Conservation (phyloP, 169 alveolate species). For the Cytauxzoon felis region DNA sequence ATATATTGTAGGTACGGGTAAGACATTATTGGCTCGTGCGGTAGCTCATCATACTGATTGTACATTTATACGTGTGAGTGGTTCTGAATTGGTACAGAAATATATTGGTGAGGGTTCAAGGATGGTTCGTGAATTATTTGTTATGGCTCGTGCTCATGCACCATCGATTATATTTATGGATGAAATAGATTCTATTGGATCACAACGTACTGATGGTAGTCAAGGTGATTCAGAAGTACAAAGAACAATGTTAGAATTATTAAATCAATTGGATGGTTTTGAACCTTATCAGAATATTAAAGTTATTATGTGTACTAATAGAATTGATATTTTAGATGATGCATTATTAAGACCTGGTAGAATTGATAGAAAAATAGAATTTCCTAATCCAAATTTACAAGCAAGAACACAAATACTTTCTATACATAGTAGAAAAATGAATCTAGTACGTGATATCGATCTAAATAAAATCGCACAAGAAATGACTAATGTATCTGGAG, state of each 20-base stretch:
- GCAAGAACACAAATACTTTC: constrained; percentile 93
- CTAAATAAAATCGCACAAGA: constrained; percentile 89
- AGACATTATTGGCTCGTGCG: constrained; percentile 97
- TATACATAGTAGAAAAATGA: constrained; percentile 96
- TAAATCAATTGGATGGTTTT: constrained; percentile 99
- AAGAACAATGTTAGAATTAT: constrained; percentile 87
- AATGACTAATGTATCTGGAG: constrained; percentile 97
- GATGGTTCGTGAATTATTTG: constrained; percentile 96
- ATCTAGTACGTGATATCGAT: constrained; percentile 95
- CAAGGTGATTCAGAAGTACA: constrained; percentile 95
- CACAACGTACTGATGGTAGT: constrained; percentile 83
- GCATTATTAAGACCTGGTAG: constrained; percentile 98
- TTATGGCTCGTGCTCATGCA: constrained; percentile 95
- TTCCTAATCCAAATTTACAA: constrained; percentile 89
- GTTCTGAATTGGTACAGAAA: constrained; percentile 97
- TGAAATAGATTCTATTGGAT: constrained; percentile 95
- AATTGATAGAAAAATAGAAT: constrained; percentile 96
- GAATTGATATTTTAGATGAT: constrained; percentile 97
- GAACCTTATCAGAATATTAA: constrained; percentile 96
- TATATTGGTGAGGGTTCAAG: constrained; percentile 99
- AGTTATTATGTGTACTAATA: constrained; percentile 97
- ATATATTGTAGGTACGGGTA: constrained; percentile 78
- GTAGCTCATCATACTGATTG: constrained; percentile 99
- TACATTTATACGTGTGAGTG: constrained; percentile 97
- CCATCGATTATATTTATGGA: constrained; percentile 98